A percentile compares a stretch with the other conserved stretches of the same genome.
phyloP scores from a whole-genome alignment of 2,329 filamentous ascomycete species.

The Westerdykella aurantiaca region DNA sequence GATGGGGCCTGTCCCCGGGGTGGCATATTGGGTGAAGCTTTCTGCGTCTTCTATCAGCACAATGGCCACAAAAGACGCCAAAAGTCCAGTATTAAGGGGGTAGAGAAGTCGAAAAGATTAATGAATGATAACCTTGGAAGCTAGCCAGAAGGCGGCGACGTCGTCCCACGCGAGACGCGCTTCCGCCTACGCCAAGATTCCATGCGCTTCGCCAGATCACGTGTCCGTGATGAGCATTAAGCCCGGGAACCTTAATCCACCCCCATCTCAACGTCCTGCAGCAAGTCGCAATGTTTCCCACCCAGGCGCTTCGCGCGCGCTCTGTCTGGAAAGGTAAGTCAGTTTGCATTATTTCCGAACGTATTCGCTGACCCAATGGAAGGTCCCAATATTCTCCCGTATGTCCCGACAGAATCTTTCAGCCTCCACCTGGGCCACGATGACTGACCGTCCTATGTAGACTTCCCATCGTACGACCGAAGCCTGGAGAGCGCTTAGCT shows the following conservation, averaged over 20 bases:
- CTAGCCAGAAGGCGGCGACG: neutral
- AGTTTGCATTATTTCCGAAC: neutral
- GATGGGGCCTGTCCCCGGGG: too few species aligned
- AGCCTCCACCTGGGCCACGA: conserved; percentile 19
- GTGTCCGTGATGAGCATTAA: conserved; percentile 4
- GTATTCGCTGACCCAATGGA: conserved; percentile 19
- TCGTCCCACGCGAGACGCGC: conserved; percentile 18
- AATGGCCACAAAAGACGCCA: too few species aligned
- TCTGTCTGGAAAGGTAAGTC: conserved; percentile 81
- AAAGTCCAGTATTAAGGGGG: neutral
- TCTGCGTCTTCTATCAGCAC: too few species aligned
- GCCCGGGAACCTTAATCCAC: conserved; percentile 4
- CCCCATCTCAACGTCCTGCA: conserved; percentile 23
- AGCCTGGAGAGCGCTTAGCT: conserved; percentile 56
- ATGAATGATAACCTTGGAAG: neutral
- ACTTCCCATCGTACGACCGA: conserved; percentile 58
- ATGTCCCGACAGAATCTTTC: conserved; percentile 35
- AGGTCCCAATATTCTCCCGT: conserved; percentile 69
- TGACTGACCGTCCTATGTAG: conserved; percentile 28
- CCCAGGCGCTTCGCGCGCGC: conserved; percentile 57
- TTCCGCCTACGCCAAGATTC: conserved; percentile 19
- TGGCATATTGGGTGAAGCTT: too few species aligned
- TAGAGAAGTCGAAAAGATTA: neutral
- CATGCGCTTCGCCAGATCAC: conserved; percentile 26
- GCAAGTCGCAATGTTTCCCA: conserved; percentile 58